Base-by-base conservation (phyloP, 2,329 filamentous ascomycete genomes). In the Hypoxylon sp. region DNA sequence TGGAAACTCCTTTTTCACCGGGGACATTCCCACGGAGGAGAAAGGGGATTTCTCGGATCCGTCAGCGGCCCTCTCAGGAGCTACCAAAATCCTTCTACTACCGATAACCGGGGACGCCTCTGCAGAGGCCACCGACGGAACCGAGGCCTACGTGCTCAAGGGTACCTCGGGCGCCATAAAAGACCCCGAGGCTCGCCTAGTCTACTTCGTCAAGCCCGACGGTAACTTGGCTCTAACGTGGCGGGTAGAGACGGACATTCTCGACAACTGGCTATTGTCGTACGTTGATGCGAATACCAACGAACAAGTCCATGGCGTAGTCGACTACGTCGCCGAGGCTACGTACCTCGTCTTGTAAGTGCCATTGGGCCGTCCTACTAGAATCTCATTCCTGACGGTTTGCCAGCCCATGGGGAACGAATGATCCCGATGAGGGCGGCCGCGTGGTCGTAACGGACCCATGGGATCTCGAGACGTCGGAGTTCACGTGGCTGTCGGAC, bases 161-260 rank as follows among this genome's bases (percentile, higher is more conserved):
- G 83, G 84, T 8, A 83, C 84, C 5, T 78, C 79, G 1, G 86
- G 87, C 8, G 82, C 84, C 0, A 77, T 82, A 22, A 81, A 81
- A 35, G 85, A 88, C 64, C 87, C 87, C 0, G 82, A 87, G 72
- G 86, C 86, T 3, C 83, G 83, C 67, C 80, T 89, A 2, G 83
- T 87, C 39, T 90, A 89, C 77, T 80, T 88, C 46, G 80, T 83
- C 71, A 85, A 83, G 65, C 74, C 79, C 0, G 82, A 86, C 44
- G 82, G 82, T 51, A 78, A 73, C 1, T 79, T 90, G 3, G 81
- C 80, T 5, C 79, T 89, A 19, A 80, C 85, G 0, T 90, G 87
- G 87, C 80, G 87, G 73, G 80, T 90, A 10, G 87, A 89, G 81
- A 89, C 87, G 2, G 86, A 89, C 63, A 77, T 88, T 44, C 65